Base-by-base conservation (phyloP, 1,284 basidiomycete species). In the Ceratobasidium sp. region DNA sequence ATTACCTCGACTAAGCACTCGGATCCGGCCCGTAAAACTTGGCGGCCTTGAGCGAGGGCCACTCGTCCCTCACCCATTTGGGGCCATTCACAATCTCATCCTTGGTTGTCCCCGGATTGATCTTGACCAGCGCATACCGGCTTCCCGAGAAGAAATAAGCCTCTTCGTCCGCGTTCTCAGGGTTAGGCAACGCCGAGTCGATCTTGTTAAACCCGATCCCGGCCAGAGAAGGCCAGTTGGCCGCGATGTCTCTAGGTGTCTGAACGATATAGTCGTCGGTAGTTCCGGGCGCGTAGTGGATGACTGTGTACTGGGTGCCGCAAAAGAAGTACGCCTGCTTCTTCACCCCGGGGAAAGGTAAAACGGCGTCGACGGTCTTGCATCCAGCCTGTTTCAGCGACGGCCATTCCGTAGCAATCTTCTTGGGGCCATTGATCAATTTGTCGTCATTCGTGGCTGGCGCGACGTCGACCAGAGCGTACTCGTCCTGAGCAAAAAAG, bases 401-500 rank as follows among this genome's bases (percentile, higher is more conserved):
- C 4, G 32, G 15, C 68, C 68, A 71, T 15, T 34, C 52, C 7
- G 34, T 22, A 11, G 68, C 37, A 22, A 71, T 71, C 5, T 54
- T 32, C 54, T 59, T 71, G 7, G 68, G 68, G 6, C 68, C 68
- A 25, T 71, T 54, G 32, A 71, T 54, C 17, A 71, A 34, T 22
- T 71, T 37, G 56, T 71, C 68, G 52, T 61, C 29, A 43, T 22
- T 49, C 40, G 19, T 25, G 1, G 54, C 68, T 22, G 32, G 34
- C 6, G 54, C 32, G 1, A 40, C 37, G 34, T 34, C 34, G 40
- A 71, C 32, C 19, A 54, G 52, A 19, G n/a, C 32, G 25, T 71
- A 71, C 34, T 59, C 52, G 15, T 71, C 37, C 13, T 34, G 32
- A 54, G 52, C 19, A 22, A 71, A 71, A 29, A 61, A 29, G 25